phyloP scores from a whole-genome alignment of 257 asterid genomes.

The Nicotiana knightiana region DNA sequence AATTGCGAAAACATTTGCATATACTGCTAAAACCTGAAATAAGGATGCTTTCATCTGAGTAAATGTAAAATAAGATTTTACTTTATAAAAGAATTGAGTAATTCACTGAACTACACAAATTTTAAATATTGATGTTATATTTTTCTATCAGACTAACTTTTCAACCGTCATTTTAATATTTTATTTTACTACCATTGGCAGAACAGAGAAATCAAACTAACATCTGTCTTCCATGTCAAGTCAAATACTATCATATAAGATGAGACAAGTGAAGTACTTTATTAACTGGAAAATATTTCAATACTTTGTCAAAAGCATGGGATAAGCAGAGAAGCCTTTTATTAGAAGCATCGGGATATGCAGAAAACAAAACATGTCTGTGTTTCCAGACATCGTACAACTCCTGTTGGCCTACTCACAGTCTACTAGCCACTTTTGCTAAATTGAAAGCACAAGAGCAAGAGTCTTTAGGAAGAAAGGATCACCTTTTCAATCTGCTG shows the following conservation, averaged over 20 bases:
- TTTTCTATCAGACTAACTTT: neutral
- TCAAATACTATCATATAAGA: neutral
- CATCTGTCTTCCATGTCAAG: neutral
- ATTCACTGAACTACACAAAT: neutral
- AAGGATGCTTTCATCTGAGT: neutral
- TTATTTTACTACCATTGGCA: neutral
- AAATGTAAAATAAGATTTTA: neutral
- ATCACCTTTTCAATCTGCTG: constrained; percentile 79
- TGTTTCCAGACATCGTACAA: too few species aligned
- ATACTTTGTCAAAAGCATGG: neutral
- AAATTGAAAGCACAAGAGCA: neutral
- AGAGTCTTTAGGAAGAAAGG: constrained; percentile 6
- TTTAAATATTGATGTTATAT: neutral
- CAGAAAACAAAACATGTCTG: neutral
- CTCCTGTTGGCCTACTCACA: neutral
- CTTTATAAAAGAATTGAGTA: too few species aligned
- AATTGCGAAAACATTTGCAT: neutral
- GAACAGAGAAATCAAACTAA: neutral
- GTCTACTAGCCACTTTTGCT: neutral
- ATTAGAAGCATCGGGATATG: too few species aligned
- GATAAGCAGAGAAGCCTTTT: neutral
- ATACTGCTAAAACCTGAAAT: neutral
- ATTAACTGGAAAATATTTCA: neutral
- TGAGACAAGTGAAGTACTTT: neutral
- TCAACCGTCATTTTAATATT: neutral